phyloP scores from a whole-genome alignment of 2,329 filamentous ascomycete species.

The Amphichorda felina region DNA sequence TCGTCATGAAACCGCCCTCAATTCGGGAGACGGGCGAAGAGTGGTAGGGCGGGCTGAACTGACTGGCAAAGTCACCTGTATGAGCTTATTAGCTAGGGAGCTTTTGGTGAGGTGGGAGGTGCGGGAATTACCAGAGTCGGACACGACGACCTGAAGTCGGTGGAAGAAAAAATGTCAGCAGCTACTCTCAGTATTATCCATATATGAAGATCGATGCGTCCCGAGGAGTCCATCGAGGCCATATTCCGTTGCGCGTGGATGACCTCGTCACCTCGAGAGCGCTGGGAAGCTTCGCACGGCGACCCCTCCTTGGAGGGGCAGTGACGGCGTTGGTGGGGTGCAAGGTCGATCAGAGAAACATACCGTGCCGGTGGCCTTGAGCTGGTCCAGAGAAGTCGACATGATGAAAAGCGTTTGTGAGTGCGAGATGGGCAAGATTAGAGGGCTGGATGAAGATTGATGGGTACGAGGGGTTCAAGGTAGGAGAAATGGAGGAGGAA shows the following conservation, averaged over 20 bases:
- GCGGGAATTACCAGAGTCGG: slow-evolving; percentile 71
- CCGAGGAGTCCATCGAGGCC: not conserved
- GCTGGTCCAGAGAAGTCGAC: slow-evolving; percentile 86
- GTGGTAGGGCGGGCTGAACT: slow-evolving; percentile 29
- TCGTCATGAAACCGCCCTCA: too few species aligned
- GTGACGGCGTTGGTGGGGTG: slow-evolving; percentile 9
- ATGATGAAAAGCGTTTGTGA: slow-evolving; percentile 32
- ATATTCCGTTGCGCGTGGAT: not conserved
- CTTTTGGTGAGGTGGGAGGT: slow-evolving; percentile 6
- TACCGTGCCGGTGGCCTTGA: slow-evolving; percentile 95
- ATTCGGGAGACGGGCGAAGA: too few species aligned
- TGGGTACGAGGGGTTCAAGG: not conserved
- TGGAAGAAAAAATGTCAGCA: slow-evolving; percentile 3
- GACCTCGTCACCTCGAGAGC: not conserved
- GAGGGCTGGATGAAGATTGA: not conserved
- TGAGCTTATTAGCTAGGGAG: slow-evolving; percentile 11
- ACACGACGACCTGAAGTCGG: slow-evolving; percentile 67
- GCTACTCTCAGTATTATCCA: too few species aligned
- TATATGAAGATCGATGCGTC: slow-evolving; percentile 1
- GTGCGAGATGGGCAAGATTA: not conserved
- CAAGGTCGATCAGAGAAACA: slow-evolving; percentile 26
- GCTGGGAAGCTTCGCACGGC: too few species aligned
- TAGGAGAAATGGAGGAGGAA: not conserved
- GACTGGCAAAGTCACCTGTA: slow-evolving; percentile 66
- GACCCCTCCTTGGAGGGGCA: slow-evolving; percentile 16